phyloP scores from a whole-genome alignment of 2,329 filamentous ascomycete species.

The Fusarium beomiforme region DNA sequence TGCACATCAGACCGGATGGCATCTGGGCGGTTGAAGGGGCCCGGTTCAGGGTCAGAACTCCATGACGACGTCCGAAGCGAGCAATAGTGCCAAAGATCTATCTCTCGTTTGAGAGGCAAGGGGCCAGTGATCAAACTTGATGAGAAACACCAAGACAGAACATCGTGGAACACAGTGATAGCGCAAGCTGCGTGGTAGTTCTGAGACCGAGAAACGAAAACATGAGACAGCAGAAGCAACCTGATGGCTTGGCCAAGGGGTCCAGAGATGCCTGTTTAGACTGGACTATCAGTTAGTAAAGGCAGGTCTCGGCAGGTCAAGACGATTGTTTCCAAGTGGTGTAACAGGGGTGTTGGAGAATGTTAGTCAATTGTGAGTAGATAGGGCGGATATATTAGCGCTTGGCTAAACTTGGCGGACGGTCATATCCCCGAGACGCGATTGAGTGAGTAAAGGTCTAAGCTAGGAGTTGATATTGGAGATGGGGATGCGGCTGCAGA shows the following conservation, averaged over 20 bases:
- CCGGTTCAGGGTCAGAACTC: constrained; percentile 23
- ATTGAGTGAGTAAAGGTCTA: background rate
- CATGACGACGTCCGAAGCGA: constrained; percentile 22
- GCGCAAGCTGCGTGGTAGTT: constrained; percentile 22
- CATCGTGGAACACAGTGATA: constrained; percentile 22
- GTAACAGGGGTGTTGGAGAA: constrained; percentile 25
- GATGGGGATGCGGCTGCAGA: constrained; percentile 33
- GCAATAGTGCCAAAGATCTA: background rate
- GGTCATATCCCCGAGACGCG: constrained; percentile 14
- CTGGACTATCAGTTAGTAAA: background rate
- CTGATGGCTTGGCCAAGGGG: constrained; percentile 11
- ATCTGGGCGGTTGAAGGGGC: constrained; percentile 41
- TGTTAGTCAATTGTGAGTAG: constrained; percentile 23
- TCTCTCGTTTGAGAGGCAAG: constrained; percentile 2
- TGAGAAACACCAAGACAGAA: constrained; percentile 29
- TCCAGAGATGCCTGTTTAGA: constrained; percentile 1
- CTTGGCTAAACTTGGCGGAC: constrained; percentile 32
- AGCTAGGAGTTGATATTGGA: constrained; percentile 9
- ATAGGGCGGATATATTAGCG: constrained; percentile 16
- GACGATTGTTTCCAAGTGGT: constrained; percentile 25
- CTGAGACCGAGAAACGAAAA: constrained; percentile 29
- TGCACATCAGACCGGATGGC: constrained; percentile 47
- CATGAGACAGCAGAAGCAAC: constrained; percentile 35
- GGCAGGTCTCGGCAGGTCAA: background rate
- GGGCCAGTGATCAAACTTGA: constrained; percentile 39